Evolutionary conservation across 2,329 filamentous ascomycete species (phyloP).

Genomic region (Xylaria sp.): DNA sequence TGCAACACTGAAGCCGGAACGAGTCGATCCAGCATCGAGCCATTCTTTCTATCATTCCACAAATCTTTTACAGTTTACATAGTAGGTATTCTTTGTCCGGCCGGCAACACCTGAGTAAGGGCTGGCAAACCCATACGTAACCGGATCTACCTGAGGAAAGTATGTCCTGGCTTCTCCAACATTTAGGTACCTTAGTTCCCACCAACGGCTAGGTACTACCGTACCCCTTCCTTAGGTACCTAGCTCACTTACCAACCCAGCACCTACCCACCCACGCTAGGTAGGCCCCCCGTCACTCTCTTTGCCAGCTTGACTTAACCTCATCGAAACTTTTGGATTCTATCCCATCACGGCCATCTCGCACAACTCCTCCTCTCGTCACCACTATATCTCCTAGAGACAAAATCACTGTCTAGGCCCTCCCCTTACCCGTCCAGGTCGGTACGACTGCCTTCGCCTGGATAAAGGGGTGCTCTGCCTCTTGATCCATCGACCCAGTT

Average conservation of each 20-base stretch:
- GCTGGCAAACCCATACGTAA: slow-evolving; percentile 14
- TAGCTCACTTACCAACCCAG: slow-evolving; percentile 16
- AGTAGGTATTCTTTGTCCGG: slow-evolving; percentile 2
- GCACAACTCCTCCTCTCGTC: slow-evolving; percentile 28
- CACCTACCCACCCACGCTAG: slow-evolving; percentile 32
- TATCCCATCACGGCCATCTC: slow-evolving; percentile 35
- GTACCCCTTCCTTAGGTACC: slow-evolving; percentile 2
- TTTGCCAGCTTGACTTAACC: slow-evolving; percentile 37
- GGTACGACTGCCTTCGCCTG: slow-evolving; percentile 28
- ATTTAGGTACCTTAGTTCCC: neutral
- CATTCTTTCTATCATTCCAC: neutral
- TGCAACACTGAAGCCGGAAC: neutral
- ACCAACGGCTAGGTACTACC: slow-evolving; percentile 3
- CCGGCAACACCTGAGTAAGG: slow-evolving; percentile 30
- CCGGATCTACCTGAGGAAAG: neutral
- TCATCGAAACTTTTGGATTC: slow-evolving; percentile 41
- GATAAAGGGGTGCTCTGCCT: slow-evolving; percentile 20
- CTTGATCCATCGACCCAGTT: slow-evolving; percentile 25
- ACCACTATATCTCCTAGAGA: slow-evolving; percentile 38
- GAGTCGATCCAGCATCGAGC: slow-evolving; percentile 7
- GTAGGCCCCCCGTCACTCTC: slow-evolving; percentile 36
- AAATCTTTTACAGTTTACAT: too few species aligned
- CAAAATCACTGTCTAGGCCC: slow-evolving; percentile 20
- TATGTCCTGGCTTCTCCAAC: neutral
- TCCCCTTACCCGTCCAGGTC: slow-evolving; percentile 18